Evolutionary conservation across 176 grass and related monocot species (phyloP).

Genomic region (Miscanthus lutarioriparius): DNA sequence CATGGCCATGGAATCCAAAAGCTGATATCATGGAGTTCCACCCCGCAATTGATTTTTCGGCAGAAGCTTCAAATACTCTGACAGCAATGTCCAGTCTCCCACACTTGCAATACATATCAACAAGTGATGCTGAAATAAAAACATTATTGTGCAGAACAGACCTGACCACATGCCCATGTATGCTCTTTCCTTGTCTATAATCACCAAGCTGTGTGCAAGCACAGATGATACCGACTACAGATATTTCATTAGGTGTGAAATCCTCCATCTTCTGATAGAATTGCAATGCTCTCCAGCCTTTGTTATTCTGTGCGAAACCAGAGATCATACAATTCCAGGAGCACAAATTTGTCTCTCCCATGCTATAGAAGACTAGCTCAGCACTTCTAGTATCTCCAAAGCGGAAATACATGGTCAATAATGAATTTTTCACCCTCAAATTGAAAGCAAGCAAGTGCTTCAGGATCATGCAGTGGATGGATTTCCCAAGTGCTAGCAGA

Average conservation of each 20-base stretch:
- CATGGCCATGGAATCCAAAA: conserved; percentile 72
- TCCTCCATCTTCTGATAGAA: conserved; percentile 62
- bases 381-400: conserved; percentile 61
- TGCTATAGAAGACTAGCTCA: conserved; percentile 50
- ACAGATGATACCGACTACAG: conserved; percentile 54
- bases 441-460: conserved; percentile 53
- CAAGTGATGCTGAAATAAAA: conserved; percentile 70
- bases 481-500: conserved; percentile 41
- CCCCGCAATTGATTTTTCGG: conserved; percentile 67
- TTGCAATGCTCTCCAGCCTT: conserved; percentile 60
- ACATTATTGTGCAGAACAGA: conserved; percentile 55
- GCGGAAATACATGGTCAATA: conserved; percentile 76
- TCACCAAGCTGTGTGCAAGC: conserved; percentile 66
- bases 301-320: conserved; percentile 58
- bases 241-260: conserved; percentile 59
- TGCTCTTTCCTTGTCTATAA: conserved; percentile 63
- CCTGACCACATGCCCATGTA: conserved; percentile 63
- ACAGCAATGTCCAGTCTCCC: conserved; percentile 56
- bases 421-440: conserved; percentile 65
- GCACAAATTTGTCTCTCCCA: conserved; percentile 61
- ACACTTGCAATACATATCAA: conserved; percentile 95
- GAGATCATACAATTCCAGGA: conserved; percentile 91
- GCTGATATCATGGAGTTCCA: conserved; percentile 97
- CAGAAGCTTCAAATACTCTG: conserved; percentile 55
- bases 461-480: conserved; percentile 55